These are phyloP conservation scores for Penicillium angulare DNA, from an alignment of 495 filamentous ascomycete species.

Conservation along the genomic window DNA sequence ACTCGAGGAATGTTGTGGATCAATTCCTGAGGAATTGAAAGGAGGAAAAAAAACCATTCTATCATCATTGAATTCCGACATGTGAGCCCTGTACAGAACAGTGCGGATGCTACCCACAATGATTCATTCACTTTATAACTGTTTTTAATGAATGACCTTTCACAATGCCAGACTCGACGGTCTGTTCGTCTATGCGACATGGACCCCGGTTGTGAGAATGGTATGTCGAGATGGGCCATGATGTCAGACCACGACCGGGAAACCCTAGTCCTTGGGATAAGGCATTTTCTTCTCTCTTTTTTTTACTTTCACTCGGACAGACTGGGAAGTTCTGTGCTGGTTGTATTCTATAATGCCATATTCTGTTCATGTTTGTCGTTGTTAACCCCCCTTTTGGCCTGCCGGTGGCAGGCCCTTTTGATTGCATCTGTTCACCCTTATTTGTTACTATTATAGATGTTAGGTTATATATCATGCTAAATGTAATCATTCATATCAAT, in stretches of 20 bases:
- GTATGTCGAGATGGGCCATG: conserved; percentile 6
- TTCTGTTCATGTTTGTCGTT: conserved; percentile 35
- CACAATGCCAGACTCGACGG: conserved; percentile 37
- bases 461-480: conserved; percentile 20
- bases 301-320: conserved; percentile 16
- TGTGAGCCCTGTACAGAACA: conserved; percentile 8
- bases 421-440: conserved; percentile 16
- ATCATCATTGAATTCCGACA: conserved; percentile 11
- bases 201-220: conserved; percentile 15
- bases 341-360: conserved; percentile 34
- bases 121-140: conserved; percentile 30
- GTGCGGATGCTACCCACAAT: conserved; percentile 13
- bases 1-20: neutral
- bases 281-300: conserved; percentile 8
- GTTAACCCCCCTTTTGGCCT: conserved; percentile 22
- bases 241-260: neutral
- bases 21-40: neutral
- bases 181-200: conserved; percentile 29
- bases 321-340: conserved; percentile 14
- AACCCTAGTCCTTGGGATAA: neutral
- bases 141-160: conserved; percentile 50
- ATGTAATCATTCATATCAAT: conserved; percentile 23
- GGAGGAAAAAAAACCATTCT: conserved; percentile 14
- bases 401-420: conserved; percentile 23
- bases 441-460: conserved; percentile 25